Evolutionary conservation across 495 filamentous ascomycete genomes (phyloP), one percentile per base, ranked within the genome.

Genomic region (Halenospora varia): DNA sequence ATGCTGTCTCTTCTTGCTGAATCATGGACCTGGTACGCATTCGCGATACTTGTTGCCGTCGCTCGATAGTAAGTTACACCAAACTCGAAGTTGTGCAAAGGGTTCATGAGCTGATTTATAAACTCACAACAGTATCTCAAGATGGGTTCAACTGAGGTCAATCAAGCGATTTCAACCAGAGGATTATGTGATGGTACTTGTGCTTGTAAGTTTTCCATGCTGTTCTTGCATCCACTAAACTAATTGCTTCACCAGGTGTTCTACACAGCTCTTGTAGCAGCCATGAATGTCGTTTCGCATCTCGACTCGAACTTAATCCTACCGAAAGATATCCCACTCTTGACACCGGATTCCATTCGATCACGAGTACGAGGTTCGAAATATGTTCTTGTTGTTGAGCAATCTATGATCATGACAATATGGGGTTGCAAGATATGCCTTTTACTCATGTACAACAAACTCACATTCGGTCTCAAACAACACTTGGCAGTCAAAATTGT

Each of bases 261-360:
- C 13, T 83, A 83, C 60, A 85, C 82, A 2, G 72, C 70, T 15
- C 63, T 85, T 6, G 73, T 86, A 39, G 68, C 76, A 4, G 64
- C 74, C 13, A 81, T 86, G 57, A 85, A 85, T 60, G 71, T 85
- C 25, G 79, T 84, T 0, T 67, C 76, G 6, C 70, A 75, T 45
- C 76, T 76, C 15, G 77, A 75, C 22, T 83, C 79, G 25, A 87
- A 87, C 55, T 77, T 88, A 1, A 72, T 86, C 54, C 72, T 81
- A 40, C 81, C 82, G 0, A 74, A 74, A 8, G 74, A 83, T 51
- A 69, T 79, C 19, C 64, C 69, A 25, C 55, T 59, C 3, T 70
- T 87, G 1, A 74, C 81, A 0, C 59, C 71, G 0, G 63, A 77
- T 2, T 75, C 82, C 1, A 77, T 79, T 25, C 35, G 63, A 22